phyloP scores from a whole-genome alignment of 1,284 basidiomycete species.

The Hymenochaete sp. region DNA sequence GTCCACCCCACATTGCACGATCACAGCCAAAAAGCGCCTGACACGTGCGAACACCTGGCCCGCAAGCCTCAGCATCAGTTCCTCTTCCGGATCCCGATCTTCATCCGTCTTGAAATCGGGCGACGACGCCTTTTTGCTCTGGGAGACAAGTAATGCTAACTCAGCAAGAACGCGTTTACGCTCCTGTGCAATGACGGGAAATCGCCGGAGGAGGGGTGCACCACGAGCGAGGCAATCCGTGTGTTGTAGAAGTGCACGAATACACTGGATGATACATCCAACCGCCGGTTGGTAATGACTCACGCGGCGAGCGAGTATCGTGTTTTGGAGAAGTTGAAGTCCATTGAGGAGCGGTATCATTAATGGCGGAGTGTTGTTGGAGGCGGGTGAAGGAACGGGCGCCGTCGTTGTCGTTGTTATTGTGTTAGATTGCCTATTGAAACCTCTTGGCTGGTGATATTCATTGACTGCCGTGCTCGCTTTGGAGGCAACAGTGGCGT shows the following conservation, averaged over 20 bases:
- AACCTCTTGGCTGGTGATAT: conserved; percentile 2
- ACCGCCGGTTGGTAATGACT: conserved; percentile 79
- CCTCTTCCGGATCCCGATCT: conserved; percentile 49
- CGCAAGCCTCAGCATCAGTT: conserved; percentile 63
- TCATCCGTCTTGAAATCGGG: conserved; percentile 42
- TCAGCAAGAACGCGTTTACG: conserved; percentile 78
- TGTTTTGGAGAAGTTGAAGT: conserved; percentile 77
- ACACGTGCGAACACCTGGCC: conserved; percentile 70
- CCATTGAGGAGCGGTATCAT: conserved; percentile 79
- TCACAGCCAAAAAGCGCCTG: conserved; percentile 61
- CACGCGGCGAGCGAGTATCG: conserved; percentile 69
- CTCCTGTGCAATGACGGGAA: conserved; percentile 64
- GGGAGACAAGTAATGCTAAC: conserved; percentile 77
- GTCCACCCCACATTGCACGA: conserved; percentile 72
- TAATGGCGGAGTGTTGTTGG: conserved; percentile 37
- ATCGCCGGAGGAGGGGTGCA: conserved; percentile 59
- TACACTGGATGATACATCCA: conserved; percentile 88
- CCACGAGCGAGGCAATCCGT: conserved; percentile 85
- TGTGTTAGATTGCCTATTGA: not conserved
- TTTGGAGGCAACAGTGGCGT: conserved; percentile 10
- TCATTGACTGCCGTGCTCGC: conserved; percentile 5
- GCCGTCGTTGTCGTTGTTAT: not conserved
- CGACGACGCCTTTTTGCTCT: conserved; percentile 68
- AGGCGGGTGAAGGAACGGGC: conserved; percentile 11
- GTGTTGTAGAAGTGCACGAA: conserved; percentile 80